Evolutionary conservation across 2,329 filamentous ascomycete genomes (phyloP), one percentile per base, ranked within the genome.

Genomic region (Alternaria gansuensis): DNA sequence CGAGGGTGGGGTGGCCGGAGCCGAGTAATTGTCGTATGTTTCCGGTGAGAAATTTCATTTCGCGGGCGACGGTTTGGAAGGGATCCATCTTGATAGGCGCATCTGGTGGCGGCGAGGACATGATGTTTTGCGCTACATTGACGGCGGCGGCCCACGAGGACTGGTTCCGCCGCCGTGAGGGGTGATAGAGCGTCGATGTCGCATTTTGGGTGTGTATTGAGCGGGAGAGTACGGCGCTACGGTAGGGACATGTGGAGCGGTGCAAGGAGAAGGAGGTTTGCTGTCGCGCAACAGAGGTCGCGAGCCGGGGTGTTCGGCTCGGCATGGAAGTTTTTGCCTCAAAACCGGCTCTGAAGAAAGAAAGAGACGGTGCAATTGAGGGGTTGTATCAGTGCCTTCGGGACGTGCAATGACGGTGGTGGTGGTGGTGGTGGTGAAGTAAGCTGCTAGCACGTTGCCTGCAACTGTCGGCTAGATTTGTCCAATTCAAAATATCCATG

Each of bases 21-120:
- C 94, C 94, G 14, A 98, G 82, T n/a, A 98, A 84, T 75, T 96
- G 91, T 61, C 92, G 86, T 78, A 98, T 96, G 72, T 98, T 97
- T 54, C 93, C 93, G 10, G 91, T 97, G 73, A 98, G 81, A 71
- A 93, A 96, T 79, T 96, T 95, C 88, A 99, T 92, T 83, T 98
- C 94, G 80, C 97, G 96, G 63, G 92, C 94, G 33, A 98, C 93
- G 33, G 92, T 90, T 62, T 91, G 87, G 72, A 98, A 85, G 33
- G 94, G 94, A 77, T 98, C 94, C 71, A 97, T 87, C 62, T 88
- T 86, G 80, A 96, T 87, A 58, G 88, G 87, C 62, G 85, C 82
- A 55, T 86, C 82, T 67, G 86, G 83, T 46, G 78, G 75, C 61
- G 89, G 83, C 43, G 86, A 87, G 67, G 84, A 85, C 66, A 93